phyloP scores from a whole-genome alignment of 2,329 filamentous ascomycete genomes.

The Aspergillus sp. region DNA sequence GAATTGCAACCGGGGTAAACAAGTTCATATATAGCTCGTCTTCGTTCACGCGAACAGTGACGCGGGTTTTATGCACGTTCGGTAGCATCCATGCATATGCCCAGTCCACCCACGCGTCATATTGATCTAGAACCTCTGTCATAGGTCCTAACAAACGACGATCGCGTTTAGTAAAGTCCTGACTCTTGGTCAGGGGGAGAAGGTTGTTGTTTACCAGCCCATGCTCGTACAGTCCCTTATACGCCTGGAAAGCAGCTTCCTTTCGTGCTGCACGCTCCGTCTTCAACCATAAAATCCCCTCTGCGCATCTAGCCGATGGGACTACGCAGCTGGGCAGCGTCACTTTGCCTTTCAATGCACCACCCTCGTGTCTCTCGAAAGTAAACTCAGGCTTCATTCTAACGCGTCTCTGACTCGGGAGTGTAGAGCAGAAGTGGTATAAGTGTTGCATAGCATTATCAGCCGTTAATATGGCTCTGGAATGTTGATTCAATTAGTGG shows the following conservation, averaged over 20 bases:
- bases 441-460: constrained; percentile 75
- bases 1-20: constrained; percentile 18
- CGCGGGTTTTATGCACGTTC: constrained; percentile 22
- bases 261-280: constrained; percentile 72
- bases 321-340: constrained; percentile 70
- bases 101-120: constrained; percentile 32
- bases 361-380: constrained; percentile 21
- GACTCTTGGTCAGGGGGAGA: constrained; percentile 56
- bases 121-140: constrained; percentile 26
- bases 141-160: constrained; percentile 20
- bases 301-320: constrained; percentile 56
- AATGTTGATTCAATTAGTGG: no score
- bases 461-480: constrained; percentile 67
- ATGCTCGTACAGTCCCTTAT: constrained; percentile 65
- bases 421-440: constrained; percentile 72
- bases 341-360: constrained; percentile 56
- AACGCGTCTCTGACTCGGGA: constrained; percentile 59
- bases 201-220: constrained; percentile 77
- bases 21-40: constrained; percentile 23
- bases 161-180: constrained; percentile 18
- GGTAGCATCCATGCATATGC: constrained; percentile 27
- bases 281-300: constrained; percentile 60
- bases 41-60: constrained; percentile 20
- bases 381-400: constrained; percentile 68
- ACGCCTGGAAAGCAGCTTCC: constrained; percentile 83